Conservation (phyloP, 495 filamentous ascomycete species). For the Penicillium crystallinum region DNA sequence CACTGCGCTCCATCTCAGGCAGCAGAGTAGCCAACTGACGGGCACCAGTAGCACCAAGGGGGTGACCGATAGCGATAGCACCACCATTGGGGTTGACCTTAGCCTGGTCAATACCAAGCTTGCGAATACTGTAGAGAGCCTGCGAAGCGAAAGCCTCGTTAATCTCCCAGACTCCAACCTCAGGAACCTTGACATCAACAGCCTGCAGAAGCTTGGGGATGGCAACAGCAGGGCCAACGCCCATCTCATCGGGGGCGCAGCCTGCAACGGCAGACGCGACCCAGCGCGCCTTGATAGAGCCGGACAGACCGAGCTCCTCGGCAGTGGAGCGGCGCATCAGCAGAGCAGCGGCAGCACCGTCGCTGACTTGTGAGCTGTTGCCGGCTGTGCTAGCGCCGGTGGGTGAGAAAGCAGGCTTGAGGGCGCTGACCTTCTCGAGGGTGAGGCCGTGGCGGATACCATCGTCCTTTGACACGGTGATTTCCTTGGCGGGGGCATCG, state of each 20-base stretch:
- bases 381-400: slow-evolving; percentile 77
- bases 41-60: slow-evolving; percentile 86
- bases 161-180: slow-evolving; percentile 90
- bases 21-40: slow-evolving; percentile 74
- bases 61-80: slow-evolving; percentile 89
- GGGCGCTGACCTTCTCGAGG: slow-evolving; percentile 62
- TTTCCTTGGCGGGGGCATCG: slow-evolving; percentile 54
- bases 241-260: slow-evolving; percentile 88
- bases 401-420: slow-evolving; percentile 78
- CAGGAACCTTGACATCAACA: slow-evolving; percentile 56
- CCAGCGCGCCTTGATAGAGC: slow-evolving; percentile 71
- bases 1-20: slow-evolving; percentile 58
- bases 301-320: slow-evolving; percentile 60
- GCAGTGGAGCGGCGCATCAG: slow-evolving; percentile 85
- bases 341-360: slow-evolving; percentile 78
- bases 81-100: slow-evolving; percentile 89
- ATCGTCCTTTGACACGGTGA: slow-evolving; percentile 69
- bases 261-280: slow-evolving; percentile 68
- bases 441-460: slow-evolving; percentile 66
- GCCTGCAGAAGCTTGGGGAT: slow-evolving; percentile 72
- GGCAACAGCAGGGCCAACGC: slow-evolving; percentile 77
- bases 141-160: slow-evolving; percentile 95
- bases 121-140: slow-evolving; percentile 71
- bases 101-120: slow-evolving; percentile 62
- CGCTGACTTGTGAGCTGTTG: slow-evolving; percentile 80